Conservation (phyloP, 2,329 filamentous ascomycete species). For the Sarocladiaceae sp. region DNA sequence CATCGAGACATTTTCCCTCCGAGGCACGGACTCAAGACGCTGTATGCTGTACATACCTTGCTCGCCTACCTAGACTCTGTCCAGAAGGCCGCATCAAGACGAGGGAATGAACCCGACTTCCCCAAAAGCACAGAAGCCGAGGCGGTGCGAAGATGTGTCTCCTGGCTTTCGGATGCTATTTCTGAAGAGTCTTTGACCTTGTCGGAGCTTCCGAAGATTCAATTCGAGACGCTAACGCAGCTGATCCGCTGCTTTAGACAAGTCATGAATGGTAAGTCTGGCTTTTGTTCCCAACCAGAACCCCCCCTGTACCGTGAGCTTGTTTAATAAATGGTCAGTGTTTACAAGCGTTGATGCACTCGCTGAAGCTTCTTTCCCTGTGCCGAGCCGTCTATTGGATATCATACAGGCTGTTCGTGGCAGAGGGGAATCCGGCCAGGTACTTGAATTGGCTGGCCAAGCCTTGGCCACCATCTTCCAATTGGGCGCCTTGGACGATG, state of each 20-base stretch:
- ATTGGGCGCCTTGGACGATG: conserved; percentile 1
- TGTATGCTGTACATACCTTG: conserved; percentile 67
- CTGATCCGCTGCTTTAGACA: background rate
- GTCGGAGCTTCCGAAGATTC: background rate
- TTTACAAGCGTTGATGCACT: background rate
- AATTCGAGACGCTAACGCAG: background rate
- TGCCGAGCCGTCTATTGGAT: background rate
- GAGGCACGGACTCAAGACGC: conserved; percentile 62
- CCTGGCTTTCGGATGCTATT: conserved; percentile 1
- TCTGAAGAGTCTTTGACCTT: background rate
- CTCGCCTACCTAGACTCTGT: conserved; percentile 47
- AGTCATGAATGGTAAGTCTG: background rate
- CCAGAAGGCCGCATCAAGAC: background rate
- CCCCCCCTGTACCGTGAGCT: background rate
- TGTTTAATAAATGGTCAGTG: background rate
- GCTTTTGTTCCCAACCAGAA: too few species aligned
- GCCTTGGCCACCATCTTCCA: conserved; percentile 10
- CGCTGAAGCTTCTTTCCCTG: background rate
- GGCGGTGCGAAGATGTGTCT: background rate
- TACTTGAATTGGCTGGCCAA: background rate
- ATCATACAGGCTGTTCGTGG: background rate
- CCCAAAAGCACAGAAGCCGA: background rate
- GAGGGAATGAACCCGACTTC: background rate
- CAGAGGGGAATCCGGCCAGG: background rate
- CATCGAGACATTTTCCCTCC: conserved; percentile 61